Percentiles rank a stretch among this genome's conserved stretches.
These are phyloP conservation scores for Vigna radiata DNA, from an alignment of 306 rosid genomes.

Conservation along the genomic window DNA sequence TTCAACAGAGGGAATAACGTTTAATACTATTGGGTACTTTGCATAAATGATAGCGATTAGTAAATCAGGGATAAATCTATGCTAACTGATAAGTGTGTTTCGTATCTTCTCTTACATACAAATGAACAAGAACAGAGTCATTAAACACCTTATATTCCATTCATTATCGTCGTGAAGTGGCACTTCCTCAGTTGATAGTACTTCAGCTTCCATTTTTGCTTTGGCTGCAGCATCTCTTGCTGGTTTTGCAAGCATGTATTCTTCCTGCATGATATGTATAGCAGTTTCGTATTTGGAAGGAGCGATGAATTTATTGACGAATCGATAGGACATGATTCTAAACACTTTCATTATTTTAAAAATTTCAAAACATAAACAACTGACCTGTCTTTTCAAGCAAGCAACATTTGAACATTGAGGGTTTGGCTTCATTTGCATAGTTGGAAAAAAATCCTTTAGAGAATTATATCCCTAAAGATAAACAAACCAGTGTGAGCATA, in stretches of 20 bases:
- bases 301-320: conserved; percentile 8
- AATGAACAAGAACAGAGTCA: conserved; percentile 26
- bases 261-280: conserved; percentile 63
- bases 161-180: conserved; percentile 91
- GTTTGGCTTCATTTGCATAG: conserved; percentile 99
- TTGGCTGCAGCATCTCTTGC: conserved; percentile 90
- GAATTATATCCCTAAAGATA: conserved; percentile 90
- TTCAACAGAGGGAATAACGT: conserved; percentile 11
- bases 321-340: conserved; percentile 30
- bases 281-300: conserved; percentile 8
- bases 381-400: conserved; percentile 89
- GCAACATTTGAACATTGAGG: conserved; percentile 93
- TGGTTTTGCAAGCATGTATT: conserved; percentile 73
- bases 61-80: conserved; percentile 20
- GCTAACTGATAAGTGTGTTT: conserved; percentile 4
- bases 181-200: conserved; percentile 56
- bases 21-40: neutral
- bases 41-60: conserved; percentile 24
- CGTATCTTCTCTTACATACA: conserved; percentile 1
- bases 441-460: conserved; percentile 94
- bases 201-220: conserved; percentile 81
- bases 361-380: neutral
- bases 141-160: conserved; percentile 90
- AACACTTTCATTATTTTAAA: conserved; percentile 61
- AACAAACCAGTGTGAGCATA: conserved; percentile 35